These are phyloP conservation scores for Aureobasidium sp. DNA, from an alignment of 2,329 filamentous ascomycete genomes.

Conservation along the genomic window DNA sequence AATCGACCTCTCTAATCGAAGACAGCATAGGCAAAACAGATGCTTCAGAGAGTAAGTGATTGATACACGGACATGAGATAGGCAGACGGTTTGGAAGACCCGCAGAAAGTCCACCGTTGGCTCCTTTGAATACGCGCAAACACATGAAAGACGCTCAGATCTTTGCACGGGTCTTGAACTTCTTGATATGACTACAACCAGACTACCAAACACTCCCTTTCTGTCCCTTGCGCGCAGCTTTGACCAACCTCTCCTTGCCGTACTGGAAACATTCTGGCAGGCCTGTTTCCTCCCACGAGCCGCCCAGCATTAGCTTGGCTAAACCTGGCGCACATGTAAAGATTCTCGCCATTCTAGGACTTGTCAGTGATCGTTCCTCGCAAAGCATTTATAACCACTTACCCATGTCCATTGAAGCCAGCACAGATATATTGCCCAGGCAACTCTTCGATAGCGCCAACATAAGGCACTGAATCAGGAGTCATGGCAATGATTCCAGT, in stretches of 20 bases:
- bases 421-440: slow-evolving; percentile 41
- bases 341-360: slow-evolving; percentile 32
- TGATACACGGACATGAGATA: too few relatives aligned
- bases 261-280: slow-evolving; percentile 30
- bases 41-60: too few relatives aligned
- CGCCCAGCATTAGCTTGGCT: slow-evolving; percentile 33
- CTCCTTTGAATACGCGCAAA: background rate
- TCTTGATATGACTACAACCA: background rate
- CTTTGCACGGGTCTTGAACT: too few relatives aligned
- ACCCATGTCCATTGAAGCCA: slow-evolving; percentile 41
- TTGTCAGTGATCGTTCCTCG: background rate
- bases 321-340: slow-evolving; percentile 39
- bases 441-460: slow-evolving; percentile 33
- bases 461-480: slow-evolving; percentile 35
- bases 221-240: slow-evolving; percentile 4
- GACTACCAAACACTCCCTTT: slow-evolving; percentile 11
- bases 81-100: too few relatives aligned
- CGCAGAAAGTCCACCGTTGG: background rate
- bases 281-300: slow-evolving; percentile 30
- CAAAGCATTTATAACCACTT: slow-evolving; percentile 13
- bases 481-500: slow-evolving; percentile 42
- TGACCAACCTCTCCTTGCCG: slow-evolving; percentile 16
- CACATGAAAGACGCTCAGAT: background rate
- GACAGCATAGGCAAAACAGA: background rate
- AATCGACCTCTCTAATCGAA: background rate